Percentiles rank a stretch among this genome's conserved stretches.
Conservation (phyloP, 352 stramenopile genomes). For the Pelagophyceae sp. region DNA sequence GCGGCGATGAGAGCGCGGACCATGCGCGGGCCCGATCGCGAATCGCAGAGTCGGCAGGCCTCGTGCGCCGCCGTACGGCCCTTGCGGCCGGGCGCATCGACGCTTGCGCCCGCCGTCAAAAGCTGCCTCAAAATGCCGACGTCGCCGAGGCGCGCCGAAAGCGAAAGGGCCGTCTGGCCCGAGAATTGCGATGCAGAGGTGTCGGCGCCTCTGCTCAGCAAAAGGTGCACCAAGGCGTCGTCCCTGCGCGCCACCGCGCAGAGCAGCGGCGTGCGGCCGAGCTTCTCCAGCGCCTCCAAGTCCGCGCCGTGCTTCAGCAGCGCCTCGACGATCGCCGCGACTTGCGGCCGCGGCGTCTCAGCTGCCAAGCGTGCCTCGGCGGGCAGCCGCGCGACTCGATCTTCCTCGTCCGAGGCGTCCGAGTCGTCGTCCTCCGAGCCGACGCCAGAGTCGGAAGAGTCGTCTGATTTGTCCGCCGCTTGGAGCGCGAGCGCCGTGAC, state of each 20-base stretch:
- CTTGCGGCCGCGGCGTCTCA: not conserved
- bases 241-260: not conserved
- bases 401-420: not conserved
- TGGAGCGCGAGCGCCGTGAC: not conserved
- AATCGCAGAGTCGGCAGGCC: not conserved
- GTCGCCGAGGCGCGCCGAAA: not conserved
- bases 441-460: not conserved
- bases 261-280: conserved; percentile 11
- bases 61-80: not conserved
- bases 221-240: not conserved
- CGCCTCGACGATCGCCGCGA: not conserved
- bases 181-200: not conserved
- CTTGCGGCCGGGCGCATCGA: not conserved
- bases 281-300: not conserved
- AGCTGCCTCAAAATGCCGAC: not conserved
- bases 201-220: not conserved
- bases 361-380: no score
- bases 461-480: not conserved
- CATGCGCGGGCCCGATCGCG: not conserved
- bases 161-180: not conserved
- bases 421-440: not conserved
- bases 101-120: not conserved
- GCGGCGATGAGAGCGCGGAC: not conserved
- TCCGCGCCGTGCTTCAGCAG: not conserved
- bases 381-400: not conserved